phyloP scores from a whole-genome alignment of 1,284 basidiomycete species.

The Crucibulum cyathiforme region DNA sequence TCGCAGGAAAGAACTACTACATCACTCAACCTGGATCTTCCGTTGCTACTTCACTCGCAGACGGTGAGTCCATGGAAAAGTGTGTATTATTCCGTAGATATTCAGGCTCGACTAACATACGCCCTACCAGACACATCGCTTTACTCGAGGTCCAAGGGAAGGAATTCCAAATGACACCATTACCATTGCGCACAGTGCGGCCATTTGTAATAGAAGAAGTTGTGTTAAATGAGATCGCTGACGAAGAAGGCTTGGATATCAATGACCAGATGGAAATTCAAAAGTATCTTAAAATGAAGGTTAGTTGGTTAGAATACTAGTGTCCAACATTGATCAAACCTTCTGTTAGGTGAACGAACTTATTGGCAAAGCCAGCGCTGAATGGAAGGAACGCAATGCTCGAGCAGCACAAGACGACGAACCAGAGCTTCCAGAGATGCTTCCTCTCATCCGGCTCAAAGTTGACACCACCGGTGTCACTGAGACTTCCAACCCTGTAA shows the following conservation, averaged over 20 bases:
- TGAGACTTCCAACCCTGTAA: constrained; percentile 93
- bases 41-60: constrained; percentile 91
- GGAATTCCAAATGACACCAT: constrained; percentile 84
- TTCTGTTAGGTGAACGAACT: constrained; percentile 73
- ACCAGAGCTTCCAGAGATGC: constrained; percentile 70
- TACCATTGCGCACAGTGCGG: constrained; percentile 89
- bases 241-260: constrained; percentile 77
- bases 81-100: constrained; percentile 40
- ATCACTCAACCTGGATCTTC: constrained; percentile 96
- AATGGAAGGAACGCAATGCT: constrained; percentile 84
- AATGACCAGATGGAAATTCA: constrained; percentile 82
- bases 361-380: constrained; percentile 75
- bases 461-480: constrained; percentile 90
- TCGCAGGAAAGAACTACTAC: constrained; percentile 90
- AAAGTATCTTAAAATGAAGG: constrained; percentile 78
- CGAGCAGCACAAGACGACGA: constrained; percentile 72
- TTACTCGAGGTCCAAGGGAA: constrained; percentile 86
- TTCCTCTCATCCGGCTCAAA: constrained; percentile 90
- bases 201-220: constrained; percentile 95
- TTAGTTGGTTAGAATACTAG: constrained; percentile 33
- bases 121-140: constrained; percentile 77
- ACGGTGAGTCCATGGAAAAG: constrained; percentile 91
- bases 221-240: constrained; percentile 75
- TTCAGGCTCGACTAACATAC: too few species aligned
- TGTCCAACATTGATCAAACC: neutral